phyloP scores from a whole-genome alignment of 2,329 filamentous ascomycete genomes.

The Pseudocercospora musae region DNA sequence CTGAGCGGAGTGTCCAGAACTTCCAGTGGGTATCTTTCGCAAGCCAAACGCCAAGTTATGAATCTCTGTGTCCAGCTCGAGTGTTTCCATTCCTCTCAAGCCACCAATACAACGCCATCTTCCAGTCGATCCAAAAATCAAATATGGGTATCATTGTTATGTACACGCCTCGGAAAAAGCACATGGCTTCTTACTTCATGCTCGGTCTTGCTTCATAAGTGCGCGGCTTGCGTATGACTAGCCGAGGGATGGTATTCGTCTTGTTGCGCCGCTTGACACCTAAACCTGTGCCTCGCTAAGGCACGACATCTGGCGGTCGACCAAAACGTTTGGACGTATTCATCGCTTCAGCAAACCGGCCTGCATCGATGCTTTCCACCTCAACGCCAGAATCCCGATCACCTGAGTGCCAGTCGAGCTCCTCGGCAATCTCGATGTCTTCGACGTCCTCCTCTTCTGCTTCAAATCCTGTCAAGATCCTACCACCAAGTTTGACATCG shows the following conservation, averaged over 20 bases:
- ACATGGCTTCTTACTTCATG: not conserved
- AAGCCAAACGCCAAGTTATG: not conserved
- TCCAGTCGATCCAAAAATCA: not conserved
- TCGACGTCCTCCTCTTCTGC: slow-evolving; percentile 27
- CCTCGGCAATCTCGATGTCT: slow-evolving; percentile 1
- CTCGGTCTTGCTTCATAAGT: not conserved
- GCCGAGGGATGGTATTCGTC: not conserved
- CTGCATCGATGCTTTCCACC: slow-evolving; percentile 24
- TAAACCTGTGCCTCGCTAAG: not conserved
- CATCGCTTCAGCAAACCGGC: slow-evolving; percentile 9
- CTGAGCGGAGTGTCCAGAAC: not conserved
- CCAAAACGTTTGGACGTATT: slow-evolving; percentile 16
- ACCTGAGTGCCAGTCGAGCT: slow-evolving; percentile 11
- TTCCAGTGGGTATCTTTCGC: not conserved
- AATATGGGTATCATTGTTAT: slow-evolving; percentile 1
- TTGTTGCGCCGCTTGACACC: not conserved
- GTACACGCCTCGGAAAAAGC: not conserved
- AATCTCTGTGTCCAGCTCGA: not conserved
- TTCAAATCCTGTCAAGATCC: slow-evolving; percentile 66
- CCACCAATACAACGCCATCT: not conserved
- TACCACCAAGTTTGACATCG: slow-evolving; percentile 77
- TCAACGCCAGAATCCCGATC: slow-evolving; percentile 36
- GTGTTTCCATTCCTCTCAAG: not conserved
- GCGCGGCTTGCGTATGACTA: not conserved
- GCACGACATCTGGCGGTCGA: slow-evolving; percentile 16